Evolutionary conservation across 176 grass and related monocot species (phyloP).

Genomic region (Melocanna baccifera): DNA sequence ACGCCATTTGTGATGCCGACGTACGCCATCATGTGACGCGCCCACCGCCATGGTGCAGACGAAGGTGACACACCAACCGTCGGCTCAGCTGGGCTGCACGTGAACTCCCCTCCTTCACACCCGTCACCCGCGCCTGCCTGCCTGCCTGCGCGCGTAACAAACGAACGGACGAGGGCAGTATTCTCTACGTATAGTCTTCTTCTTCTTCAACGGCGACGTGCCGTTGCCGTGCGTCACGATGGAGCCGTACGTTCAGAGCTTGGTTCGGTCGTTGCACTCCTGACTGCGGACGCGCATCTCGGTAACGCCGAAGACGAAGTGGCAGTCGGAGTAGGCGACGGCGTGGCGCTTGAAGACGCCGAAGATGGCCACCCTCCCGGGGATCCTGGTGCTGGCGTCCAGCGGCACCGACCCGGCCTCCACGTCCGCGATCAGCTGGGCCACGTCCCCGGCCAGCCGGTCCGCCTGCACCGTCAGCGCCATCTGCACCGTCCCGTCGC

Average conservation of each 20-base stretch:
- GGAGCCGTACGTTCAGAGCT: conserved; percentile 22
- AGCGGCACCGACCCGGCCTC: conserved; percentile 29
- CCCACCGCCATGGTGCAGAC: too few relatives aligned
- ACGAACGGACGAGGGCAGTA: too few relatives aligned
- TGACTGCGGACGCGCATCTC: conserved; percentile 47
- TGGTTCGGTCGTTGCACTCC: conserved; percentile 44
- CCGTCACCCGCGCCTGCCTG: neutral
- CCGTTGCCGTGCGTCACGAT: neutral
- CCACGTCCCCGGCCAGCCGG: neutral
- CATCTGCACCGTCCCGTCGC: conserved; percentile 31
- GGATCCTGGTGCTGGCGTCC: conserved; percentile 44
- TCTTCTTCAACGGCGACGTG: neutral
- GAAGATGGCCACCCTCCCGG: conserved; percentile 47
- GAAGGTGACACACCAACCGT: too few relatives aligned
- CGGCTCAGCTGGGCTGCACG: too few relatives aligned
- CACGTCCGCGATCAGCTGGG: conserved; percentile 29
- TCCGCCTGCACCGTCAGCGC: conserved; percentile 57
- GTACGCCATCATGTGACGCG: too few relatives aligned
- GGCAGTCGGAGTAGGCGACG: conserved; percentile 49
- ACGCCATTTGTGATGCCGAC: too few relatives aligned
- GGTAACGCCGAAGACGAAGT: conserved; percentile 31
- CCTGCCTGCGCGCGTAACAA: too few relatives aligned
- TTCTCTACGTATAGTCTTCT: too few relatives aligned
- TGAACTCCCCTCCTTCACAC: neutral
- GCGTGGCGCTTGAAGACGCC: conserved; percentile 67